Percentiles rank a stretch among this genome's conserved stretches.
Conservation (phyloP, 768 basidiomycete genomes). For the Pisolithus microcarpus region DNA sequence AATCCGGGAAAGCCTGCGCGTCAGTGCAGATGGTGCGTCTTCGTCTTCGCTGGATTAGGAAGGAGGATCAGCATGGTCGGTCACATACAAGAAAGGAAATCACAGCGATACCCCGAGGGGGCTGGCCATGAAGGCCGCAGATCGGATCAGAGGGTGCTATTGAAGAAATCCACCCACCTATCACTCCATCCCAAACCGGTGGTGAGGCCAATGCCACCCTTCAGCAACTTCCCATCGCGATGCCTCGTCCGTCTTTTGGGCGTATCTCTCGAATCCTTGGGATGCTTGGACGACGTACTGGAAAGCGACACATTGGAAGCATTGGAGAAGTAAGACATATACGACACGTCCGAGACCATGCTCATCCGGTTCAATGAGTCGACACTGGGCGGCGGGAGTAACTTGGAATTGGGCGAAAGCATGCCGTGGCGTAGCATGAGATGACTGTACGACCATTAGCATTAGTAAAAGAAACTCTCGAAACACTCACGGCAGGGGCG, state of each 20-base stretch:
- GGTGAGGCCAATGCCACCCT: slow-evolving; percentile 61
- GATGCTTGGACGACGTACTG: slow-evolving; percentile 22
- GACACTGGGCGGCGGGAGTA: slow-evolving; percentile 32
- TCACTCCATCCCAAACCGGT: slow-evolving; percentile 74
- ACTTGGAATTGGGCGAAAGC: slow-evolving; percentile 58
- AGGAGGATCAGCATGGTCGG: not conserved
- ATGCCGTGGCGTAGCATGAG: slow-evolving; percentile 63
- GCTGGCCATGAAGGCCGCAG: not conserved
- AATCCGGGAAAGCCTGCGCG: slow-evolving; percentile 52
- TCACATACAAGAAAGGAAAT: slow-evolving; percentile 1
- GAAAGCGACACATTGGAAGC: slow-evolving; percentile 12
- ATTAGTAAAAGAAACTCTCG: slow-evolving; percentile 3
- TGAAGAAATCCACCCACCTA: slow-evolving; percentile 36
- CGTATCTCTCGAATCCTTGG: slow-evolving; percentile 53
- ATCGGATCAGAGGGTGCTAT: not conserved
- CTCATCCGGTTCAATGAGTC: slow-evolving; percentile 18
- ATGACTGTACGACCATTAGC: slow-evolving; percentile 32
- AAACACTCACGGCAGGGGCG: slow-evolving; percentile 55
- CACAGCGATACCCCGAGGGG: not conserved
- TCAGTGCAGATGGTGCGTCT: slow-evolving; percentile 62
- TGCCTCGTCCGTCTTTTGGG: slow-evolving; percentile 50
- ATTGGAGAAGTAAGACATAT: slow-evolving; percentile 18
- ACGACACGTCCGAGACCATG: slow-evolving; percentile 21
- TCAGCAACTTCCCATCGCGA: slow-evolving; percentile 50
- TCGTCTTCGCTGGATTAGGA: slow-evolving; percentile 53